Percentiles rank a stretch among this genome's conserved stretches.
phyloP scores from a whole-genome alignment of 805 yeast species.

The Torulaspora maleeae region DNA sequence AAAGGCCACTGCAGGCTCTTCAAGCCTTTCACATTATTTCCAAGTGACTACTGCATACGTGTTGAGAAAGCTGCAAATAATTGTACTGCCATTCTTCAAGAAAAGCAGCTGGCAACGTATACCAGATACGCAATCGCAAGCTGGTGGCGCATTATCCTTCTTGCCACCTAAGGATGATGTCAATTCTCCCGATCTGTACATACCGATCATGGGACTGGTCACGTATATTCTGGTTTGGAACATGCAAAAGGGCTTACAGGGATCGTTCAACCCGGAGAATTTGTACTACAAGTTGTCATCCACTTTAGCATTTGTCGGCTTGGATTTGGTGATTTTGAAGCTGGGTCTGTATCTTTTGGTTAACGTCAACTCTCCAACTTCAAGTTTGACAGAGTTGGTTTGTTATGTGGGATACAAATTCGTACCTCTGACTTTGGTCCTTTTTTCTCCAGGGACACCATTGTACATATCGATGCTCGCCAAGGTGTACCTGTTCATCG shows the following conservation, averaged over 20 bases:
- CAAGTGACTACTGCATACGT: conserved; percentile 90
- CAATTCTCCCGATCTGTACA: conserved; percentile 94
- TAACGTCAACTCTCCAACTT: conserved; percentile 25
- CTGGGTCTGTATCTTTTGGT: conserved; percentile 74
- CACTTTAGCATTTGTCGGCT: conserved; percentile 72
- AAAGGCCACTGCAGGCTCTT: conserved; percentile 36
- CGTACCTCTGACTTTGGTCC: conserved; percentile 63
- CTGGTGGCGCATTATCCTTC: conserved; percentile 16
- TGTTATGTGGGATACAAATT: conserved; percentile 94
- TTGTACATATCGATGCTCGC: conserved; percentile 41
- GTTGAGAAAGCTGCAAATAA: conserved; percentile 60
- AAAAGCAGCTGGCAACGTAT: conserved; percentile 75
- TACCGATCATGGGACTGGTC: conserved; percentile 88
- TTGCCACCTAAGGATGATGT: conserved; percentile 77
- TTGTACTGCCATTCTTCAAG: conserved; percentile 78
- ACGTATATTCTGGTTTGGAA: conserved; percentile 86
- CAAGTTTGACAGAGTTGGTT: conserved; percentile 72
- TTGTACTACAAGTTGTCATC: conserved; percentile 84
- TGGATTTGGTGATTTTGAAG: conserved; percentile 73
- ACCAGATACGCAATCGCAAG: conserved; percentile 23
- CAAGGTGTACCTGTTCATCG: conserved; percentile 46
- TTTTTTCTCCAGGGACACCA: conserved; percentile 48
- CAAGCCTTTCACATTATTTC: conserved; percentile 77
- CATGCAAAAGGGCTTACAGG: conserved; percentile 75
- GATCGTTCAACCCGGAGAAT: conserved; percentile 88